Conservation (phyloP, 2,329 filamentous ascomycete species). For the Rutstroemia sp. region DNA sequence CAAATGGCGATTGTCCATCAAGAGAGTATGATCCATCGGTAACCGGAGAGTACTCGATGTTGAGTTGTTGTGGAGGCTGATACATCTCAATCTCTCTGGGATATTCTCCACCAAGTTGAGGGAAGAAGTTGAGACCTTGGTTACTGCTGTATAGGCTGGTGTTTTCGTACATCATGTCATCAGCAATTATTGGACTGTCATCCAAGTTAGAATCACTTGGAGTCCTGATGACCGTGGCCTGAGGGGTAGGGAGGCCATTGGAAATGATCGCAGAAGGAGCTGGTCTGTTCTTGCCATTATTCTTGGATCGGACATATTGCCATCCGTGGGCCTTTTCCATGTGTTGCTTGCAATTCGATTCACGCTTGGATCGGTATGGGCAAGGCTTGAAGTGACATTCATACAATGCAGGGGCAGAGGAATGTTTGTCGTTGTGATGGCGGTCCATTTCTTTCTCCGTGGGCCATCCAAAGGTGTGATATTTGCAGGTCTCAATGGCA, state of each 20-base stretch:
- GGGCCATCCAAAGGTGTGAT: constrained; percentile 83
- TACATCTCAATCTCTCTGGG: constrained; percentile 23
- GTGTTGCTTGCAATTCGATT: constrained; percentile 96
- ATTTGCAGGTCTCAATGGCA: constrained; percentile 74
- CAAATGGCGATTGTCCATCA: constrained; percentile 26
- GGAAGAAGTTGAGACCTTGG: constrained; percentile 5
- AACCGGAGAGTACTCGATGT: constrained; percentile 25
- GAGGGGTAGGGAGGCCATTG: constrained; percentile 48
- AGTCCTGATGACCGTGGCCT: constrained; percentile 48
- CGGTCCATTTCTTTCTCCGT: constrained; percentile 97
- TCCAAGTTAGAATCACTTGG: constrained; percentile 39
- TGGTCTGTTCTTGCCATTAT: constrained; percentile 60
- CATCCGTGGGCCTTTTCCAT: constrained; percentile 96
- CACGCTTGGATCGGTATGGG: constrained; percentile 89
- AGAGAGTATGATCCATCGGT: constrained; percentile 23
- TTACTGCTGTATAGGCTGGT: constrained; percentile 17
- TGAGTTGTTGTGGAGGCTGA: constrained; percentile 15
- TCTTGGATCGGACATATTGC: constrained; percentile 88
- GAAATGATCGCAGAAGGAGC: constrained; percentile 32
- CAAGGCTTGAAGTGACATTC: constrained; percentile 79
- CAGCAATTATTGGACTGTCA: constrained; percentile 23
- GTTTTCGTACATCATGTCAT: constrained; percentile 18
- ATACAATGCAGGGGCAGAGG: constrained; percentile 68
- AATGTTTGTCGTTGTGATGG: constrained; percentile 95
- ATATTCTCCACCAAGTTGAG: background rate